phyloP scores from a whole-genome alignment of 179 eudicot species.

The Drosera spatulata region DNA sequence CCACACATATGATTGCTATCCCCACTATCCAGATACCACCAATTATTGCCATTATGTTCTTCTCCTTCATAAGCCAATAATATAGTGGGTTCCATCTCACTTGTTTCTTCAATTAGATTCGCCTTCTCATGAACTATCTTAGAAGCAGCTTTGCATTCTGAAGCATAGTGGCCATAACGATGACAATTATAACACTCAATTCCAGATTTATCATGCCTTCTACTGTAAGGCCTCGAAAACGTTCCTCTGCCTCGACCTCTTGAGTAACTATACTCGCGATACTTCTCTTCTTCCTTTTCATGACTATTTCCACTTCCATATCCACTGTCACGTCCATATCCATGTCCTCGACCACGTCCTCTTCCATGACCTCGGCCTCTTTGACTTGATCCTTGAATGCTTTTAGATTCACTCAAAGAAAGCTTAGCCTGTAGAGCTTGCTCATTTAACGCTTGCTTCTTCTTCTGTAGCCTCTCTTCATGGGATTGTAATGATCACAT shows the following conservation, averaged over 20 bases:
- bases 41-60: background rate
- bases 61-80: background rate
- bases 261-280: too few relatives aligned
- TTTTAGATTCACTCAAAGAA: background rate
- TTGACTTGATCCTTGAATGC: background rate
- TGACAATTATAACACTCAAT: background rate
- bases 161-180: background rate
- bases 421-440: background rate
- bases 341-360: background rate
- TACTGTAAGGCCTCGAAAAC: too few relatives aligned
- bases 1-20: background rate
- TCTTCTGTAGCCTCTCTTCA: constrained; percentile 1
- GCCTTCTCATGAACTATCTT: background rate
- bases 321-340: too few relatives aligned
- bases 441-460: background rate
- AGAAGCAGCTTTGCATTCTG: background rate
- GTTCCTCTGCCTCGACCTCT: too few relatives aligned
- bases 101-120: background rate
- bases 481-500: background rate
- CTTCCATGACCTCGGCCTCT: background rate
- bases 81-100: background rate
- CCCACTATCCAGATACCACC: background rate
- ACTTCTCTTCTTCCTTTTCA: too few relatives aligned
- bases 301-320: too few relatives aligned
- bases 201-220: too few relatives aligned